Evolutionary conservation across 805 yeast genomes (phyloP), one percentile per base, ranked within the genome.

Genomic region (Nakazawaea siamensis): DNA sequence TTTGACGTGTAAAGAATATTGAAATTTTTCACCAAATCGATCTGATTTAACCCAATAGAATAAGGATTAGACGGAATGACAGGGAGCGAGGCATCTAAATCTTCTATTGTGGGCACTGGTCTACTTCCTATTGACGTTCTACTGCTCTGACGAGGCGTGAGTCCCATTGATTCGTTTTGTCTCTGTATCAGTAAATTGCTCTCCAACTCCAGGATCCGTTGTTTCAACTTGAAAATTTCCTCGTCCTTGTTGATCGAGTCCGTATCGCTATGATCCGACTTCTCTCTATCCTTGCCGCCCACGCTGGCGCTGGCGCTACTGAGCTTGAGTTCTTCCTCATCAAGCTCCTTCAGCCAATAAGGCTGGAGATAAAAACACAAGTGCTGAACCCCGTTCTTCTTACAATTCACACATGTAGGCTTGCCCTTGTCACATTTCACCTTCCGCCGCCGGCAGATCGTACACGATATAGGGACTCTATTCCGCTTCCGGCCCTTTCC

Each of bases 361-460:
- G 76, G 80, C 41, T 70, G 77, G 44, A 73, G 58, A 43, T 71
- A 73, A 34, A 70, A 72, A 39, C 80, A 73, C 14, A 73, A 52
- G 47, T 73, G 78, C 6, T 68, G 68, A 12, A 73, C 78, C 2
- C 77, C 78, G 12, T 74, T 72, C 45, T 69, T 68, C 24, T 64
- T 61, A 56, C 80, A 73, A 38, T 70, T 72, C 7, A 69, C 59
- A 50, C 80, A 73, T 33, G 70, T 72, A 1, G 80, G 80, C 43
- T 72, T 64, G 29, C 62, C 60, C 46, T 59, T 59, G 33, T 58
- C 64, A 45, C 64, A 59, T 44, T 58, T 59, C n/a, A 59, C 63
- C 42, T 59, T 59, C 20, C 64, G 41, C 28, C 64, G 46, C 31
- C 64, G 44, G 35, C 64, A 59, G 12, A 59, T 59, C 25, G 60